phyloP scores from a whole-genome alignment of 305 asterid genomes.

The Fraxinus greggii region DNA sequence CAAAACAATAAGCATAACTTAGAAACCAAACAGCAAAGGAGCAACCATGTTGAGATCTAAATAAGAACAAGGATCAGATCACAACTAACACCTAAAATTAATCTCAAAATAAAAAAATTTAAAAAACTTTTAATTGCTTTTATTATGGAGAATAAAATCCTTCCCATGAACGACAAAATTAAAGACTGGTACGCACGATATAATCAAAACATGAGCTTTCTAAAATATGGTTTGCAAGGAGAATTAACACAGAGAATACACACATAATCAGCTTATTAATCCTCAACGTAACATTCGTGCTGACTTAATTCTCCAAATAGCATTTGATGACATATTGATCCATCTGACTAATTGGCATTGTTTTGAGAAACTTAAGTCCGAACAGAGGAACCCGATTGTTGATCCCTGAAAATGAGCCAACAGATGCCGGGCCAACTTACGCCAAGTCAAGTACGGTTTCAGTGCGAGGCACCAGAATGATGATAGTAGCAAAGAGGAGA shows the following conservation, averaged over 20 bases:
- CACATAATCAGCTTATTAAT: neutral
- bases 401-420: no score
- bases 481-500: no score
- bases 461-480: no score
- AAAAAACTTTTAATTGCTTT: neutral
- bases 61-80: neutral
- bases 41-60: neutral
- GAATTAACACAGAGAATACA: neutral
- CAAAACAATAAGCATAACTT: conserved; percentile 6
- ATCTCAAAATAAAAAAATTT: neutral
- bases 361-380: neutral
- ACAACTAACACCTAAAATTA: neutral
- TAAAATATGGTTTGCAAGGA: neutral
- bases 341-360: neutral
- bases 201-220: neutral
- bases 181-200: neutral
- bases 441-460: no score
- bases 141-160: neutral
- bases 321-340: neutral
- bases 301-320: neutral
- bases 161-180: neutral
- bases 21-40: neutral
- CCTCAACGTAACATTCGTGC: neutral
- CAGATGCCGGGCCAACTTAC: no score
- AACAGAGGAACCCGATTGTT: neutral